A percentile compares a stretch with the other conserved stretches of the same genome.
These are phyloP conservation scores for Dalbergia cultrata DNA, from an alignment of 306 rosid genomes.

Conservation along the genomic window DNA sequence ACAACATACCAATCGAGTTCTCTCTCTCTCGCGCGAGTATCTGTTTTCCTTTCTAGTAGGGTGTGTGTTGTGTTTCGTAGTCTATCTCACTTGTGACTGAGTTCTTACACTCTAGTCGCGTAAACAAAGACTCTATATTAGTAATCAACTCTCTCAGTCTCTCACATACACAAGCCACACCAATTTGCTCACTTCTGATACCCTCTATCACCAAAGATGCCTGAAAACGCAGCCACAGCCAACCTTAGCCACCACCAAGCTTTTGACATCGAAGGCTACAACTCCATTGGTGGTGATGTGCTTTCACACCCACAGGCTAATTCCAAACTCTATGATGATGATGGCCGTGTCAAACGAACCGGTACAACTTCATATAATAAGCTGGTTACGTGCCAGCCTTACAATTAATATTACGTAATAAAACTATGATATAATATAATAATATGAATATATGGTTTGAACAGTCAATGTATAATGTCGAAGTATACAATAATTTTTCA, in stretches of 20 bases:
- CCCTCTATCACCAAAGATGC: slow-evolving; percentile 44
- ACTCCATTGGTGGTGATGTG: slow-evolving; percentile 33
- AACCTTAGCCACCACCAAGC: slow-evolving; percentile 42
- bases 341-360: slow-evolving; percentile 64
- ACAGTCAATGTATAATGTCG: too few relatives aligned
- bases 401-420: too few relatives aligned
- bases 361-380: slow-evolving; percentile 45
- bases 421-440: too few relatives aligned
- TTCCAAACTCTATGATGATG: slow-evolving; percentile 60
- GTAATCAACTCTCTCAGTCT: background rate
- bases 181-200: background rate
- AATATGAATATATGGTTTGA: background rate
- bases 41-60: too few relatives aligned
- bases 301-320: slow-evolving; percentile 30
- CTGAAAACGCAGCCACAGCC: slow-evolving; percentile 44
- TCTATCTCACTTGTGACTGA: too few relatives aligned
- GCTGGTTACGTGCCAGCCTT: too few relatives aligned
- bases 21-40: background rate
- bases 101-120: too few relatives aligned
- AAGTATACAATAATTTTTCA: too few relatives aligned
- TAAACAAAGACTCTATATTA: background rate
- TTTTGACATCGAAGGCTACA: slow-evolving; percentile 45
- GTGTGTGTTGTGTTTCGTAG: background rate
- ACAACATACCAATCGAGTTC: background rate
- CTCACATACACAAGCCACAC: background rate